Evolutionary conservation across 805 yeast species (phyloP), one percentile per base, ranked within the genome.

Genomic region (Martiniozyma abietophila): DNA sequence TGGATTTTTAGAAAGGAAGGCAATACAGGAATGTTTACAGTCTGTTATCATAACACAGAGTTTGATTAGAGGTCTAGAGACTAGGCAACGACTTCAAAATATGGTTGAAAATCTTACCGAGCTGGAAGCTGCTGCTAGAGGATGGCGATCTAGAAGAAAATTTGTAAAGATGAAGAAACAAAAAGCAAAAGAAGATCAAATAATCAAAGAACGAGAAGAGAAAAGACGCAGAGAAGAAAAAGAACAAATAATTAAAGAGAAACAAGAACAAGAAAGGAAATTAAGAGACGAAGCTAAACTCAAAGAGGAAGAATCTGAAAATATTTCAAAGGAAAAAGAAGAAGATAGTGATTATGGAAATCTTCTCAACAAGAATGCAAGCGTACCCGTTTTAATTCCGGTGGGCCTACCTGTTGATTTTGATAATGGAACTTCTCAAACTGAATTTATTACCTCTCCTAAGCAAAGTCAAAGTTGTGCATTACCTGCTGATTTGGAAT

Each of bases 1-100:
- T 39, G 96, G 92, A 25, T 60, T 52, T 47, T 51, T 74, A 20
- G 65, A 59, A 12, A 74, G 53, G 29, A 36, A 51, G 18, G 38
- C 36, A 10, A 51, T 49, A 26, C 27, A 51, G 27, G 54, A 49
- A 29, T 49, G 8, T n/a, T 17, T 24, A 15, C 28, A 25, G 28
- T n/a, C n/a, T n/a, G n/a, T n/a, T n/a, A n/a, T n/a, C n/a, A n/a
- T n/a, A n/a, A n/a, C n/a, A n/a, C n/a, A n/a, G n/a, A n/a, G n/a
- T n/a, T n/a, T n/a, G n/a, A n/a, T n/a, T n/a, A n/a, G n/a, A n/a
- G n/a, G n/a, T n/a, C n/a, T n/a, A n/a, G n/a, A n/a, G n/a, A n/a
- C n/a, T n/a, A n/a, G n/a, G n/a, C n/a, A n/a, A n/a, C n/a, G n/a
- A n/a, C n/a, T n/a, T n/a, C n/a, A n/a, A n/a, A n/a, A n/a, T n/a